Evolutionary conservation across 192 early-diverging fungal species (phyloP).

Genomic region (Jimgerdemannia flammicorona): DNA sequence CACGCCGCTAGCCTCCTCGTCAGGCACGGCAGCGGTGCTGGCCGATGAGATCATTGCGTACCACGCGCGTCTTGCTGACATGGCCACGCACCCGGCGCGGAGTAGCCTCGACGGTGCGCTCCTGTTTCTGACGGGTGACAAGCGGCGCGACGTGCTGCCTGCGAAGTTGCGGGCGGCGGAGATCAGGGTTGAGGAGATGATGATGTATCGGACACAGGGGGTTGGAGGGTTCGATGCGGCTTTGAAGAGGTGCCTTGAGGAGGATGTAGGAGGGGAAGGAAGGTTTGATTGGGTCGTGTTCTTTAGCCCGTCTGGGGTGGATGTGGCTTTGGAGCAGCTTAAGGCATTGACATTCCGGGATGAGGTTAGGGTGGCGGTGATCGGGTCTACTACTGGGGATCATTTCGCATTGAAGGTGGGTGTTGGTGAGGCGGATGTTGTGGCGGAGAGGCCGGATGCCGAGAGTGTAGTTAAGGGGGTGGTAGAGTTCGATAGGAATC

Average conservation of each 20-base stretch:
- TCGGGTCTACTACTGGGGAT: conserved; percentile 45
- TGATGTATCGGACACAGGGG: conserved; percentile 35
- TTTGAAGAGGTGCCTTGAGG: conserved; percentile 1
- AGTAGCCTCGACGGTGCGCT: background rate
- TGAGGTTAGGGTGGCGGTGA: conserved; percentile 22
- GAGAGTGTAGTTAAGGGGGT: conserved; percentile 15
- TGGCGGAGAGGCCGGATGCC: conserved; percentile 30
- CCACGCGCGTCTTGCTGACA: background rate
- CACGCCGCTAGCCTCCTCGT: conserved; percentile 11
- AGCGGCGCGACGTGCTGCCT: conserved; percentile 39
- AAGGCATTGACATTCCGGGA: background rate
- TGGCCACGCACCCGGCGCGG: background rate
- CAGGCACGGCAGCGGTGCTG: conserved; percentile 37
- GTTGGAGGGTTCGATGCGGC: conserved; percentile 8
- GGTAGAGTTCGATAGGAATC: conserved; percentile 6
- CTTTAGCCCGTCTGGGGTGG: conserved; percentile 58
- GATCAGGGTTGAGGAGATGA: conserved; percentile 29
- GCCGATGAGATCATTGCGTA: conserved; percentile 24
- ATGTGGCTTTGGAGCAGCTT: conserved; percentile 23
- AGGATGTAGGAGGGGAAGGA: background rate
- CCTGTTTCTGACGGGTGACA: conserved; percentile 53
- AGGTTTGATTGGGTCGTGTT: conserved; percentile 44
- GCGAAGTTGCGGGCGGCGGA: conserved; percentile 10
- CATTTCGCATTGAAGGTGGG: conserved; percentile 12
- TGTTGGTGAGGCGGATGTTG: conserved; percentile 18